These are phyloP conservation scores for grape (Vitis vinifera) DNA, from an alignment of 164 flowering plant species.

Conservation along the genomic window ASM3070453v1 NC_081821.1:5955501-5956000, in stretches of 20 bases:
- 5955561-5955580: too few species aligned
- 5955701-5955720: not conserved
- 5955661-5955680: not conserved
- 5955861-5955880: conserved; percentile 83
- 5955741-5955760: not conserved
- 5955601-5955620: not conserved
- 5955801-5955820: not conserved
- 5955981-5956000: conserved; percentile 32
- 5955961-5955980: not conserved
- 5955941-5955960: not conserved
- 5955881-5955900: conserved; percentile 67
- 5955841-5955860: conserved; percentile 78
- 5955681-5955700: not conserved
- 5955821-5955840: conserved; percentile 47
- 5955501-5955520: too few species aligned
- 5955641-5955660: not conserved
- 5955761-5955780: not conserved
- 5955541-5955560: too few species aligned
- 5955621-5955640: too few species aligned
- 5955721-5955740: too few species aligned
- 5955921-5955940: conserved; percentile 27
- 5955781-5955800: not conserved
- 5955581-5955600: not conserved
- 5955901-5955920: conserved; percentile 80
- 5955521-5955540: too few species aligned